These are phyloP conservation scores for Flueggea neowawraea DNA, from an alignment of 441 rosid species.

Conservation along the genomic window DNA sequence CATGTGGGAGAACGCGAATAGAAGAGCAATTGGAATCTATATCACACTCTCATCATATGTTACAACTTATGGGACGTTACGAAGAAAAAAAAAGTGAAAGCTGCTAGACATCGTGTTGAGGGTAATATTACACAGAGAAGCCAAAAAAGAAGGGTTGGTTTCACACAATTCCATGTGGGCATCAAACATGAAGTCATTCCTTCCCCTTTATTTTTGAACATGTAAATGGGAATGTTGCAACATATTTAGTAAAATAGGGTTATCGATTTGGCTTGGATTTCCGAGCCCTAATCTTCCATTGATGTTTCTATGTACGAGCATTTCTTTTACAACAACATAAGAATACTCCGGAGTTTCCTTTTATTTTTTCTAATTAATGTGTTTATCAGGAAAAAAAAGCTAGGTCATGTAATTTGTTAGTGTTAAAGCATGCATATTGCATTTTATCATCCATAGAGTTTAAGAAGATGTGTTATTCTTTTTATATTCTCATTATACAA, in stretches of 20 bases:
- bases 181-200: constrained; percentile 10
- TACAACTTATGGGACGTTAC: not conserved
- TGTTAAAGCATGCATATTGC: no score
- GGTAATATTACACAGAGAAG: not conserved
- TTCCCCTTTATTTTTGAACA: not conserved
- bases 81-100: constrained; percentile 23
- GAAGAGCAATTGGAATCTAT: constrained; percentile 29
- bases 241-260: not conserved
- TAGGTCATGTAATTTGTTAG: no score
- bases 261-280: constrained; percentile 29
- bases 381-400: no score
- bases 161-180: constrained; percentile 25
- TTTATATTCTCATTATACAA: no score
- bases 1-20: constrained; percentile 42
- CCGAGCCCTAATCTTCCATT: constrained; percentile 21
- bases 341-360: not conserved
- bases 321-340: not conserved
- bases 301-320: not conserved
- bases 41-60: constrained; percentile 3
- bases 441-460: no score
- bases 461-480: no score
- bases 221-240: not conserved
- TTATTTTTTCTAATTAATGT: not conserved
- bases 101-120: constrained; percentile 12
- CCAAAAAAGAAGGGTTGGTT: not conserved